Evolutionary conservation across 805 yeast genomes (phyloP).

Genomic region (Kregervanrija pseudodelftensis): DNA sequence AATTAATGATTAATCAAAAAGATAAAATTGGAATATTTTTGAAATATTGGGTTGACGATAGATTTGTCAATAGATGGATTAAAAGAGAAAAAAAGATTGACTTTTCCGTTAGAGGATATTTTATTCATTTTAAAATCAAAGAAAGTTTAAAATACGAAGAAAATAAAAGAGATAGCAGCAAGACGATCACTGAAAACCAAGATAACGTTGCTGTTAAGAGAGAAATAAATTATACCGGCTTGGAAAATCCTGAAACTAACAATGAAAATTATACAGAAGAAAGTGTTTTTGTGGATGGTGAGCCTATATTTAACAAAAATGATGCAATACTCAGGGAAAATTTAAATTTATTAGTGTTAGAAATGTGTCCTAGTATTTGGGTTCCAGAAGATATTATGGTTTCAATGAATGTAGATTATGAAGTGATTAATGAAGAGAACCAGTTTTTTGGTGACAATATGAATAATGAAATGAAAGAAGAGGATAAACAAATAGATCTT

Average conservation of each 20-base stretch:
- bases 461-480: constrained; percentile 2
- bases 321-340: constrained; percentile 13
- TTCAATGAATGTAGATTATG: constrained; percentile 18
- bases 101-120: constrained; percentile 17
- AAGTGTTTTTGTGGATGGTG: background rate
- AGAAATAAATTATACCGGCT: background rate
- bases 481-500: constrained; percentile 11
- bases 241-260: background rate
- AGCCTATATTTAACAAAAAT: too few species aligned
- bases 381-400: constrained; percentile 24
- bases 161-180: constrained; percentile 2
- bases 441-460: constrained; percentile 15
- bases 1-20: constrained; percentile 19
- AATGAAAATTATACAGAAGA: background rate
- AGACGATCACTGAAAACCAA: background rate
- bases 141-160: constrained; percentile 14
- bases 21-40: constrained; percentile 28
- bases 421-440: constrained; percentile 19
- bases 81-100: constrained; percentile 9
- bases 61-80: constrained; percentile 18
- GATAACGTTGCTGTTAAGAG: background rate
- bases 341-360: constrained; percentile 20
- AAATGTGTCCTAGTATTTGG: constrained; percentile 28
- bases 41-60: constrained; percentile 27
- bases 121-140: constrained; percentile 27